Evolutionary conservation across 2,329 filamentous ascomycete genomes (phyloP).

Genomic region (Paraphoma sp.): DNA sequence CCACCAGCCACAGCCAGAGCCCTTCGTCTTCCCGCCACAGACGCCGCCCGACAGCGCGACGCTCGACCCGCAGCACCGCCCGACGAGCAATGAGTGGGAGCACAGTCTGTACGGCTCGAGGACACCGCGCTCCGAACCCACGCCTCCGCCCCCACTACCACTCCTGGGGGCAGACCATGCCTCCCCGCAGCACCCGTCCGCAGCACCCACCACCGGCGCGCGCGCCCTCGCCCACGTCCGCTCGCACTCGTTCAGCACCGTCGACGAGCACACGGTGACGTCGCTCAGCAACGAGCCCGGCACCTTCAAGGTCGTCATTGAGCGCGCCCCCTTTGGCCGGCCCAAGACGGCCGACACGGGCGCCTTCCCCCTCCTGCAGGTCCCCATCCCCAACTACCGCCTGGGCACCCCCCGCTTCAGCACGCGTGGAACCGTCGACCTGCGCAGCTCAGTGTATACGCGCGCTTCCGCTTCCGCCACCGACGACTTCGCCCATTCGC

Average conservation of each 20-base stretch:
- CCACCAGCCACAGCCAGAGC: constrained; percentile 38
- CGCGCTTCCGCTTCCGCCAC: constrained; percentile 70
- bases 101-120: constrained; percentile 44
- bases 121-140: constrained; percentile 37
- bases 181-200: constrained; percentile 17
- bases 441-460: constrained; percentile 81
- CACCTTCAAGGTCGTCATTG: constrained; percentile 81
- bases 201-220: constrained; percentile 21
- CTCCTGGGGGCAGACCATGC: constrained; percentile 24
- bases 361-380: constrained; percentile 67
- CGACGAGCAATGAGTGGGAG: constrained; percentile 46
- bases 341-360: constrained; percentile 68
- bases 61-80: constrained; percentile 35
- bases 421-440: constrained; percentile 73
- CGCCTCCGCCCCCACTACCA: constrained; percentile 27
- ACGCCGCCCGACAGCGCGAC: constrained; percentile 47
- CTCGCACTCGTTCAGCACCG: constrained; percentile 78
- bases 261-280: constrained; percentile 65
- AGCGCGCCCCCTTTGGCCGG: constrained; percentile 67
- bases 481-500: constrained; percentile 72
- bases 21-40: constrained; percentile 49
- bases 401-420: constrained; percentile 85
- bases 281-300: constrained; percentile 65
- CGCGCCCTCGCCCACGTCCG: constrained; percentile 51
- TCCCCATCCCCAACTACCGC: constrained; percentile 83